Percentiles rank a stretch among this genome's conserved stretches.
Evolutionary conservation across 2,329 filamentous ascomycete species (phyloP).

Genomic region (Penicillium sp.): DNA sequence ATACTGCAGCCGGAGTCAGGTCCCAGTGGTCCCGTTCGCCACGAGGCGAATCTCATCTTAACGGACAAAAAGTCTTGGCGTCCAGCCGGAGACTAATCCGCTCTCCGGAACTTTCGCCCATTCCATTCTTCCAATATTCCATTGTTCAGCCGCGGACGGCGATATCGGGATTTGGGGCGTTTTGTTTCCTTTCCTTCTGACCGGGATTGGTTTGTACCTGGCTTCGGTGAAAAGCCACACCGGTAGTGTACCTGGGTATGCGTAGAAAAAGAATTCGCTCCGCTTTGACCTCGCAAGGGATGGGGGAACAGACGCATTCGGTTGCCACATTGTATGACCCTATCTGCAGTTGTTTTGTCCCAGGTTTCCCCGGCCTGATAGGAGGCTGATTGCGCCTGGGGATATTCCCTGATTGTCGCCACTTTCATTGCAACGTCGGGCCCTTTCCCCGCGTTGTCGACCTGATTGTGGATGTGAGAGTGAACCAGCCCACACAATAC

Average conservation of each 20-base stretch:
- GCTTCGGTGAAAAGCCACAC: background rate
- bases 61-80: background rate
- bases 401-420: background rate
- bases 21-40: background rate
- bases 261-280: background rate
- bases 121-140: background rate
- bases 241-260: background rate
- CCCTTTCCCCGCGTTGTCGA: slow-evolving; percentile 9
- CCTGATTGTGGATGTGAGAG: background rate
- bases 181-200: background rate
- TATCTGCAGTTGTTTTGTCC: background rate
- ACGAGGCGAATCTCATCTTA: slow-evolving; percentile 1
- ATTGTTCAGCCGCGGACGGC: background rate
- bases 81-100: background rate
- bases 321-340: background rate
- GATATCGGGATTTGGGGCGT: background rate
- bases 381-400: background rate
- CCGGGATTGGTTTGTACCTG: background rate
- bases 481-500: background rate
- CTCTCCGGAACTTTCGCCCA: background rate
- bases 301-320: background rate
- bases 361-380: background rate
- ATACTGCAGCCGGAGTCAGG: background rate
- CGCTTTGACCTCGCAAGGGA: background rate
- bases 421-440: slow-evolving; percentile 16